These are phyloP conservation scores for Eucalyptus sideroxylon DNA, from an alignment of 345 rosid genomes.

Conservation along the genomic window DNA sequence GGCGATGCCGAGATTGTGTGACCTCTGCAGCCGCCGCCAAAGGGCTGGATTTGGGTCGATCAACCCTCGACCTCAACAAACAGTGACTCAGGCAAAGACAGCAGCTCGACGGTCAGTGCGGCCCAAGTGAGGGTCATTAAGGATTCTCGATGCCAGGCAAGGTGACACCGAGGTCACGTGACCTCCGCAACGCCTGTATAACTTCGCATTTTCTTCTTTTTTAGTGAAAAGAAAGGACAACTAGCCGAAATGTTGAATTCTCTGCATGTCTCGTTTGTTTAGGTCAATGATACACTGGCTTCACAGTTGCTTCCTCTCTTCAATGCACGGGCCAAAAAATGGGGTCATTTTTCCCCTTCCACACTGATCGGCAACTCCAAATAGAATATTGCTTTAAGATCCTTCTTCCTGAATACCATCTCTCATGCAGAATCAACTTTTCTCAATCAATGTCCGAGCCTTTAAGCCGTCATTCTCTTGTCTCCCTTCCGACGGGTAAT, in stretches of 20 bases:
- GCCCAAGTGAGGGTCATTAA: not conserved
- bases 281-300: not conserved
- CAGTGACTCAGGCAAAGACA: not conserved
- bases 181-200: not conserved
- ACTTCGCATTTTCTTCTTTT: not conserved
- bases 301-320: not conserved
- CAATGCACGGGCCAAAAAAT: not conserved
- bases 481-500: not conserved
- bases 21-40: not conserved
- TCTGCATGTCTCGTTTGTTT: not conserved
- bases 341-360: not conserved
- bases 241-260: not conserved
- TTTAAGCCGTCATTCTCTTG: not conserved
- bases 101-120: not conserved
- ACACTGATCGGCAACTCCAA: not conserved
- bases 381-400: not conserved
- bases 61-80: not conserved
- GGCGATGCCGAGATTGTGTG: accelerated
- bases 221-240: not conserved
- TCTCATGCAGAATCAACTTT: not conserved
- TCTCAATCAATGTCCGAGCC: not conserved
- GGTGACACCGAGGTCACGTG: not conserved
- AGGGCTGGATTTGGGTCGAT: not conserved
- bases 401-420: not conserved
- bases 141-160: not conserved